Percentiles rank a stretch among this genome's conserved stretches.
These are phyloP conservation scores for Neckera pumila DNA, from an alignment of 225 moss, liverwort and hornwort species.

Conservation along the genomic window DNA sequence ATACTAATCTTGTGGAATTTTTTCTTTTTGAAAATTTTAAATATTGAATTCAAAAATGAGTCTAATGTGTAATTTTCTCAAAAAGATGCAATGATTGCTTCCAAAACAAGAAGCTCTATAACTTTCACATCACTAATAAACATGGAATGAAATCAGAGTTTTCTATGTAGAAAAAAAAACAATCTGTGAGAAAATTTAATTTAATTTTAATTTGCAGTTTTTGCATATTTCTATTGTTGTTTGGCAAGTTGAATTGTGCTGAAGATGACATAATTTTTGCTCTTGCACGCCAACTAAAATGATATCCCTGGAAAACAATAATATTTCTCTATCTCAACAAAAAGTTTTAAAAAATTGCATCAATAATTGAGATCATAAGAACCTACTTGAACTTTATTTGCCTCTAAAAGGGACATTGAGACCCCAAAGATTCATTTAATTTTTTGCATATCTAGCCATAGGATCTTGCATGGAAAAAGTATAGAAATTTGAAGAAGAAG, in stretches of 20 bases:
- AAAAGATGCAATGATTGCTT: not conserved
- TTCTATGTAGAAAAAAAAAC: not conserved
- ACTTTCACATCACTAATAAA: not conserved
- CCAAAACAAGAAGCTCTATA: not conserved
- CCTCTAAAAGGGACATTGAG: rapidly evolving
- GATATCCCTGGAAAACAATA: no score
- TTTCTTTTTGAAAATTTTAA: no score
- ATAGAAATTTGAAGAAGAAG: not conserved
- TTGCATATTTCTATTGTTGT: not conserved
- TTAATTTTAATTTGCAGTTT: not conserved
- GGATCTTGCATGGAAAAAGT: not conserved
- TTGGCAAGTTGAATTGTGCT: rapidly evolving
- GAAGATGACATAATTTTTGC: not conserved
- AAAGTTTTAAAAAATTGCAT: not conserved
- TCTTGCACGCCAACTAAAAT: not conserved
- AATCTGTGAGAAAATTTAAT: not conserved
- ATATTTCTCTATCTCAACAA: not conserved
- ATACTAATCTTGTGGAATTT: no score
- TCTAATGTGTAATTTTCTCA: not conserved
- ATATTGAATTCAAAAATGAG: not conserved
- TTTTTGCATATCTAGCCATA: not conserved
- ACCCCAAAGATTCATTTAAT: no score
- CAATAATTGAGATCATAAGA: not conserved
- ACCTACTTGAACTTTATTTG: not conserved
- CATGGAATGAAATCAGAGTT: not conserved